Evolutionary conservation across 371 early-diverging fungal species (phyloP).

Genomic region (Parasitella parasitica): DNA sequence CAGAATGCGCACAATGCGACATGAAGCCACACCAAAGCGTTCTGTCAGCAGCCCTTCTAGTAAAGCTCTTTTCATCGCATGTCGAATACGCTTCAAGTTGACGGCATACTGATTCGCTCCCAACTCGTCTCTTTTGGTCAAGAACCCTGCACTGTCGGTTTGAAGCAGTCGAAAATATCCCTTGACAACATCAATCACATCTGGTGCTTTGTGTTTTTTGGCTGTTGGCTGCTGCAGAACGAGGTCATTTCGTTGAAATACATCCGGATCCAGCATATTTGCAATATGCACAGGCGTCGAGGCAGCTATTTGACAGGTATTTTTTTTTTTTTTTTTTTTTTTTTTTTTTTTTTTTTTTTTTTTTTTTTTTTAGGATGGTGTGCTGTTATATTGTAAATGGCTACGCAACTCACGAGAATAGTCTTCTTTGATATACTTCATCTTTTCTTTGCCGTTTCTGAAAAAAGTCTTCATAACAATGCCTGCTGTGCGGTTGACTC

Average conservation of each 20-base stretch:
- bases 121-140: slow-evolving; percentile 65
- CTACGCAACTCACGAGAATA: slow-evolving; percentile 44
- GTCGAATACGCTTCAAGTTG: slow-evolving; percentile 55
- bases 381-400: no score
- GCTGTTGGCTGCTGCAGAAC: slow-evolving; percentile 41
- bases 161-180: slow-evolving; percentile 68
- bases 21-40: slow-evolving; percentile 66
- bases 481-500: slow-evolving; percentile 69
- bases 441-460: slow-evolving; percentile 43
- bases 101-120: slow-evolving; percentile 74
- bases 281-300: slow-evolving; percentile 57
- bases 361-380: no score
- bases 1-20: slow-evolving; percentile 75
- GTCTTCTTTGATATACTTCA: slow-evolving; percentile 39
- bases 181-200: slow-evolving; percentile 42
- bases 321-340: no score
- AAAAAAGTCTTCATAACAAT: slow-evolving; percentile 62
- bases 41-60: slow-evolving; percentile 70
- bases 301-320: slow-evolving; percentile 37
- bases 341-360: no score
- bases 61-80: slow-evolving; percentile 56
- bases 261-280: slow-evolving; percentile 51
- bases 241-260: slow-evolving; percentile 49
- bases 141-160: slow-evolving; percentile 60
- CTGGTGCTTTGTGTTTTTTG: slow-evolving; percentile 36